Conservation (phyloP, 2,329 filamentous ascomycete genomes). For the Pseudopyrenochaeta lycopersici region DNA sequence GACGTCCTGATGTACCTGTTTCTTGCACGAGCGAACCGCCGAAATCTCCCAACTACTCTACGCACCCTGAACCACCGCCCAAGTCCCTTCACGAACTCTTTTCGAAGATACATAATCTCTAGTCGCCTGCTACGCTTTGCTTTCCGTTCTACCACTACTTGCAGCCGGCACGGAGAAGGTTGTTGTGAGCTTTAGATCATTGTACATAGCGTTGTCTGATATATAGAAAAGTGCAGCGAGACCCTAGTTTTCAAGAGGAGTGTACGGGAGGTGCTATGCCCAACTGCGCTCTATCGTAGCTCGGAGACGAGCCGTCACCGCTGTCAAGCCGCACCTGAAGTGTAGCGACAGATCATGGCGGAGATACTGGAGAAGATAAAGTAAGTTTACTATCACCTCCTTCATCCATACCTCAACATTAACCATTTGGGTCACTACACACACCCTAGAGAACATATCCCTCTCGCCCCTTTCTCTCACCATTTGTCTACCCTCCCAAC, state of each 20-base stretch:
- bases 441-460: background rate
- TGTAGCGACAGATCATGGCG: slow-evolving; percentile 35
- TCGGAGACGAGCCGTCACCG: slow-evolving; percentile 7
- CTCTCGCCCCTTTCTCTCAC: background rate
- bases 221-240: slow-evolving; percentile 14
- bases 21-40: slow-evolving; percentile 9
- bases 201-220: slow-evolving; percentile 12
- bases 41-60: slow-evolving; percentile 4
- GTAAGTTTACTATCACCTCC: slow-evolving; percentile 28
- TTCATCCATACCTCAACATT: background rate
- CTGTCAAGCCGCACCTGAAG: slow-evolving; percentile 6
- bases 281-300: slow-evolving; percentile 11
- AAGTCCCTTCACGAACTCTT: slow-evolving; percentile 1
- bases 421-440: background rate
- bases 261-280: slow-evolving; percentile 16
- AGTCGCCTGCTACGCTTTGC: background rate
- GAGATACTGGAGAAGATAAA: slow-evolving; percentile 46
- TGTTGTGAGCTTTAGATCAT: slow-evolving; percentile 3
- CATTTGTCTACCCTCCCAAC: slow-evolving; percentile 3
- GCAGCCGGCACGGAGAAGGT: slow-evolving; percentile 2
- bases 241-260: slow-evolving; percentile 5
- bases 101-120: slow-evolving; percentile 1
- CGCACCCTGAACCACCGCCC: slow-evolving; percentile 1
- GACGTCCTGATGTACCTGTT: slow-evolving; percentile 20
- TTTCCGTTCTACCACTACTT: background rate